Conservation (phyloP, 352 stramenopile genomes). For the Phytophthora rubi region DNA sequence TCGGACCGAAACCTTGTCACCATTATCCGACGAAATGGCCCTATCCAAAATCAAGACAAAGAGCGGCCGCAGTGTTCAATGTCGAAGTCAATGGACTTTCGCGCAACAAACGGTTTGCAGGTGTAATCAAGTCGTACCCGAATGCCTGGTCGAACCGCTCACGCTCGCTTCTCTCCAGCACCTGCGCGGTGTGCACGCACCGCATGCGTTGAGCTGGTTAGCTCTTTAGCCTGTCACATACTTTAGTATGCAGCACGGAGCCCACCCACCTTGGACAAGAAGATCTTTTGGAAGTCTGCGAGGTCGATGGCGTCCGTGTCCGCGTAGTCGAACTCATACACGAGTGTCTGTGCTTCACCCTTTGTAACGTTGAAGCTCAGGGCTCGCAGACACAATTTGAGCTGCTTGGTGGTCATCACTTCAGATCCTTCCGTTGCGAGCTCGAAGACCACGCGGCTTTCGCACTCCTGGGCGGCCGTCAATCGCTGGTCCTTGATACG, state of each 20-base stretch:
- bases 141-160: constrained; percentile 42
- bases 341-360: constrained; percentile 35
- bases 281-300: constrained; percentile 52
- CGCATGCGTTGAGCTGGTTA: background rate
- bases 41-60: constrained; percentile 14
- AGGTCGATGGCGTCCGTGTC: constrained; percentile 35
- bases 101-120: background rate
- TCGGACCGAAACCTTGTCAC: constrained; percentile 20
- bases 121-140: constrained; percentile 26
- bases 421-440: constrained; percentile 20
- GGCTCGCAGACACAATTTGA: constrained; percentile 43
- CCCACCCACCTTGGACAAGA: constrained; percentile 44
- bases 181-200: constrained; percentile 8
- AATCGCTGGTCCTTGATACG: constrained; percentile 38
- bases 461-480: constrained; percentile 32
- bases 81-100: background rate
- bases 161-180: constrained; percentile 29
- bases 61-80: background rate
- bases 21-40: constrained; percentile 16
- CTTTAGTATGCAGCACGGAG: background rate
- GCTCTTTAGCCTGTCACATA: background rate
- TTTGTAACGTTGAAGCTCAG: constrained; percentile 34
- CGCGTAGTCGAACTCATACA: constrained; percentile 61
- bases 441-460: constrained; percentile 36
- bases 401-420: constrained; percentile 36